phyloP scores from a whole-genome alignment of 805 yeast species.

The Starmera dryadoides region DNA sequence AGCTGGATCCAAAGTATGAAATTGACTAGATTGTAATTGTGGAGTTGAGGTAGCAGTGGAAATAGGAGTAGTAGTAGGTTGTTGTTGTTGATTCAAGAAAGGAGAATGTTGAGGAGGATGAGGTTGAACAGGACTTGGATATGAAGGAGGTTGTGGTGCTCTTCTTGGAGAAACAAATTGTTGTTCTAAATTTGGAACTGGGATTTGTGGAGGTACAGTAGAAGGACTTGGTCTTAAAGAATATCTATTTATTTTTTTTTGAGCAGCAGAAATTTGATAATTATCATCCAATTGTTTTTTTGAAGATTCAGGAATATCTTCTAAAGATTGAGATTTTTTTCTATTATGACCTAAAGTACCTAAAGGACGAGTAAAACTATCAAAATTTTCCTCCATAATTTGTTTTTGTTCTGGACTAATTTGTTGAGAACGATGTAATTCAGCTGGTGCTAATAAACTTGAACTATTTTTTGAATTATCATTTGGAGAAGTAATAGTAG shows the following conservation, averaged over 20 bases:
- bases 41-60: background rate
- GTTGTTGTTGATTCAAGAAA: too few relatives aligned
- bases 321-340: conserved; percentile 45
- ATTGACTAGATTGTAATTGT: background rate
- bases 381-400: conserved; percentile 10
- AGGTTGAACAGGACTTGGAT: conserved; percentile 33
- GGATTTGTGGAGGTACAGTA: conserved; percentile 14
- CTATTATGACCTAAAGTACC: conserved; percentile 31
- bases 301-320: conserved; percentile 26
- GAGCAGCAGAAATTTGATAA: conserved; percentile 1
- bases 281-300: conserved; percentile 1
- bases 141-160: conserved; percentile 63
- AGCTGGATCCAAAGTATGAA: background rate
- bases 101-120: conserved; percentile 6
- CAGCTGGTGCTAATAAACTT: conserved; percentile 6
- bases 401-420: background rate
- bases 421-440: conserved; percentile 1
- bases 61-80: too few relatives aligned
- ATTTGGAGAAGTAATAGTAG: conserved; percentile 5
- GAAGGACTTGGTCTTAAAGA: conserved; percentile 8
- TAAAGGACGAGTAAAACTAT: conserved; percentile 16
- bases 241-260: conserved; percentile 1
- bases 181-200: conserved; percentile 15
- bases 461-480: background rate
- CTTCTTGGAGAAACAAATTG: conserved; percentile 61